A percentile compares a stretch with the other conserved stretches of the same genome.
Conservation (phyloP, 2,329 filamentous ascomycete species). For the Hirsutella thompsonii region DNA sequence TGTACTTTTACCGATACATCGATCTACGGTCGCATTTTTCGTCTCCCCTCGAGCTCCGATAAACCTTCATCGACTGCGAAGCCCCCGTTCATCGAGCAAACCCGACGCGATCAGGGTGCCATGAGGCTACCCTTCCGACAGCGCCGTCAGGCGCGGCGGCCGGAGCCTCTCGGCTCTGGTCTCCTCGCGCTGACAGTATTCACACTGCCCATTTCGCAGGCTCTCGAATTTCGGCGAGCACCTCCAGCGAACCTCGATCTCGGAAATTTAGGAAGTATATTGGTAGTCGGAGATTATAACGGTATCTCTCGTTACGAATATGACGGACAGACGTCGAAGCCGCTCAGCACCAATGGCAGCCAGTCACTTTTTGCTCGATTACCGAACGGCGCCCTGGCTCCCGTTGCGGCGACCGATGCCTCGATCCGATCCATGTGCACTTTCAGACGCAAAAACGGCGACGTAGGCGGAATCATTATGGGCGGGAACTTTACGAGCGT, state of each 20-base stretch:
- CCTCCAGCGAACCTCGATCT: conserved; percentile 67
- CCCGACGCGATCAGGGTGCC: conserved; percentile 13
- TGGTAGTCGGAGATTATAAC: conserved; percentile 78
- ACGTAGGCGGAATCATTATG: conserved; percentile 62
- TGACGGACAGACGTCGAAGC: conserved; percentile 60
- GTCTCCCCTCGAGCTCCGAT: background rate
- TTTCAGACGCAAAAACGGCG: conserved; percentile 54
- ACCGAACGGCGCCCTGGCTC: conserved; percentile 73
- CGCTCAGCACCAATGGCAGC: conserved; percentile 60
- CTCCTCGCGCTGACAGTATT: conserved; percentile 27
- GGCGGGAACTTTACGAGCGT: conserved; percentile 95
- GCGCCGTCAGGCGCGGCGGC: conserved; percentile 27
- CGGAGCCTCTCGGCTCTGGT: conserved; percentile 13
- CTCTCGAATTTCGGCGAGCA: conserved; percentile 46
- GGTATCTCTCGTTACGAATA: conserved; percentile 86
- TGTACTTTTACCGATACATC: too few species aligned
- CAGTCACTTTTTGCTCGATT: conserved; percentile 69
- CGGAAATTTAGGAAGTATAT: conserved; percentile 65
- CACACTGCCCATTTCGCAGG: conserved; percentile 28
- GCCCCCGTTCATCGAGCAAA: background rate
- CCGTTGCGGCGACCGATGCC: conserved; percentile 65
- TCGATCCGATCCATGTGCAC: conserved; percentile 82
- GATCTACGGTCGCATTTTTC: background rate
- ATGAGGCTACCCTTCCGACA: conserved; percentile 36
- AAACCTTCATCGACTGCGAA: background rate